phyloP scores from a whole-genome alignment of 2,329 filamentous ascomycete species.

The Cercospora sojina region DNA sequence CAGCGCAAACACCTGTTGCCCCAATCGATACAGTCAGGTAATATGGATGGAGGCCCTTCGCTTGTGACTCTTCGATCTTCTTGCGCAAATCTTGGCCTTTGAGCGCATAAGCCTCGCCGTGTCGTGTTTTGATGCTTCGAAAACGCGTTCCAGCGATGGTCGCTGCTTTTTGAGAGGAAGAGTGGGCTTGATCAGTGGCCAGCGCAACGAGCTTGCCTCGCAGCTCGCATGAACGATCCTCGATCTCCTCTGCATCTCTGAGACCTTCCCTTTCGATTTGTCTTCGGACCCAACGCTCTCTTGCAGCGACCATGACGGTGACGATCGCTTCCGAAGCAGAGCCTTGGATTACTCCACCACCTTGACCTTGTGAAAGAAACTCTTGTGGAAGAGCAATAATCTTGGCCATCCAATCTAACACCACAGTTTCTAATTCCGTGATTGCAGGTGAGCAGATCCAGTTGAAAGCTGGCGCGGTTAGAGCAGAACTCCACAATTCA shows the following conservation, averaged over 20 bases:
- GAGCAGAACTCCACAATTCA: conserved; percentile 86
- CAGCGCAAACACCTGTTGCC: conserved; percentile 82
- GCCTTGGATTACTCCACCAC: conserved; percentile 92
- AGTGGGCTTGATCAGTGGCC: conserved; percentile 76
- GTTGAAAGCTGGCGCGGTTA: conserved; percentile 91
- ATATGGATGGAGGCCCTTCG: conserved; percentile 75
- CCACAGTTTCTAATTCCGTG: conserved; percentile 89
- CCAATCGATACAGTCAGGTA: conserved; percentile 82
- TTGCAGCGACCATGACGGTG: conserved; percentile 81
- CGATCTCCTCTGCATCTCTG: conserved; percentile 54
- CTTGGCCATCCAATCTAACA: conserved; percentile 87
- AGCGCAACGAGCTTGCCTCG: conserved; percentile 75
- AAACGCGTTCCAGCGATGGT: conserved; percentile 83
- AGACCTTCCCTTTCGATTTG: conserved; percentile 54
- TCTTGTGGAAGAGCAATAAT: conserved; percentile 70
- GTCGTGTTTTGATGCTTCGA: conserved; percentile 63
- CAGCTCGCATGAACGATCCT: conserved; percentile 67
- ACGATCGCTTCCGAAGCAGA: conserved; percentile 85
- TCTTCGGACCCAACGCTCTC: conserved; percentile 72
- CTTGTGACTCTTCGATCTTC: conserved; percentile 64
- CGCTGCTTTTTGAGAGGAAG: conserved; percentile 81
- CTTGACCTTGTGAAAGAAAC: conserved; percentile 71
- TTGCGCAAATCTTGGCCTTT: conserved; percentile 61
- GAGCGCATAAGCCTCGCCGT: conserved; percentile 67
- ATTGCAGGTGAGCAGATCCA: conserved; percentile 93